Base-by-base conservation (phyloP, 1,139 yeast species). In the Suhomyces panamericanus region DNA sequence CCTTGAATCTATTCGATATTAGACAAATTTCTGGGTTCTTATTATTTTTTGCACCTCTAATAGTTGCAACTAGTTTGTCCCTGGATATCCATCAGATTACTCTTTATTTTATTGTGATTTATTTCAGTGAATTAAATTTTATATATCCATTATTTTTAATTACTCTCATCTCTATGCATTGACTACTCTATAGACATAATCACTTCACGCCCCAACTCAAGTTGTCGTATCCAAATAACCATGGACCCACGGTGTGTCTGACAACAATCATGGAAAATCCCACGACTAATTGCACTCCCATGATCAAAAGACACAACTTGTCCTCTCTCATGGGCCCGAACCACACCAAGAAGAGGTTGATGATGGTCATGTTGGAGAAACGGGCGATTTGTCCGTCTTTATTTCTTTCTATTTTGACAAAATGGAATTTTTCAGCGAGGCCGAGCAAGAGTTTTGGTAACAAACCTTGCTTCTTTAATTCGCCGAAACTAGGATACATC, bases 281-380 rank as follows among this genome's bases (percentile, higher is more conserved):
- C 41, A 84, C 64, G 0, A 65, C 47, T 35, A 87, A 78, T 60
- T 93, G 99, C 17, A 81, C 55, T 0, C 56, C 56, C 59, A 93
- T 63, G 20, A 93, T 74, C 5, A 76, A 58, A 26, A 68, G 49
- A 50, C 97, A 87, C 44, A 93, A 70, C 20, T 63, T 69, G 58
- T 88, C 96, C 62, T 93, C 99, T 47, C 93, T 77, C 73, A 86
- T 64, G 2, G 98, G 97, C 0, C 99, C 99, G 41, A 85, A 71
- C 85, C 90, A 81, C 8, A 91, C 96, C 38, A 93, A 71, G 5
- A 79, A 75, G 50, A 93, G 71, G 62, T 91, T 95, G 51, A 93
- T 89, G 41, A 93, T 68, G 4, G 99, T 93, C 79, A 93, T 74
- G 60, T 93, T 93, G 14, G 95, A 83, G 44, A 87, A 80, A 46